Percentiles rank a stretch among this genome's conserved stretches.
Conservation (phyloP, 2,329 filamentous ascomycete species). For the Eutypa lata region DNA sequence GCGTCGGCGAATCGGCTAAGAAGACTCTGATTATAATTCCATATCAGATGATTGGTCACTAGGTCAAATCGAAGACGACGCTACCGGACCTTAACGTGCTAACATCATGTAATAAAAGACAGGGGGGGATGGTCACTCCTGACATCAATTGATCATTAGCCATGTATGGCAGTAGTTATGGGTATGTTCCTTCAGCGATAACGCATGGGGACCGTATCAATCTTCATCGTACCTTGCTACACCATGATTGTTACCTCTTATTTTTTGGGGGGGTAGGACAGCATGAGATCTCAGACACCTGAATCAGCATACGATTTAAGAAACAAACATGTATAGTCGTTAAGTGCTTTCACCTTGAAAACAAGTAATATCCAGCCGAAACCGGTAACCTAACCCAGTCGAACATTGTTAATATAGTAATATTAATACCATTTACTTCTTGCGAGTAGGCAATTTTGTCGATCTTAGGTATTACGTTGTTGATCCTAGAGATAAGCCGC, state of each 20-base stretch:
- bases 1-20: constrained; percentile 17
- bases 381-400: no score
- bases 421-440: no score
- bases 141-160: background rate
- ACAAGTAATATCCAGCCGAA: no score
- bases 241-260: background rate
- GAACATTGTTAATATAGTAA: no score
- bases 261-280: background rate
- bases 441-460: background rate
- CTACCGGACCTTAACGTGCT: background rate
- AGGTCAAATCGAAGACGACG: background rate
- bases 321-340: no score
- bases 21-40: constrained; percentile 21
- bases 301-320: background rate
- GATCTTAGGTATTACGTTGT: background rate
- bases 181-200: background rate
- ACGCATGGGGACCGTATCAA: background rate
- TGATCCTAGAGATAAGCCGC: background rate
- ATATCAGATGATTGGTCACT: constrained; percentile 13
- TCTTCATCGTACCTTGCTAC: background rate
- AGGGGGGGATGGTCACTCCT: background rate
- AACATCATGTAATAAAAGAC: background rate
- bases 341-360: no score
- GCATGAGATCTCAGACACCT: background rate
- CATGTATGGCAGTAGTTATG: background rate